These are phyloP conservation scores for Forsythia viridissima DNA, from an alignment of 257 asterid genomes.

Conservation along the genomic window DNA sequence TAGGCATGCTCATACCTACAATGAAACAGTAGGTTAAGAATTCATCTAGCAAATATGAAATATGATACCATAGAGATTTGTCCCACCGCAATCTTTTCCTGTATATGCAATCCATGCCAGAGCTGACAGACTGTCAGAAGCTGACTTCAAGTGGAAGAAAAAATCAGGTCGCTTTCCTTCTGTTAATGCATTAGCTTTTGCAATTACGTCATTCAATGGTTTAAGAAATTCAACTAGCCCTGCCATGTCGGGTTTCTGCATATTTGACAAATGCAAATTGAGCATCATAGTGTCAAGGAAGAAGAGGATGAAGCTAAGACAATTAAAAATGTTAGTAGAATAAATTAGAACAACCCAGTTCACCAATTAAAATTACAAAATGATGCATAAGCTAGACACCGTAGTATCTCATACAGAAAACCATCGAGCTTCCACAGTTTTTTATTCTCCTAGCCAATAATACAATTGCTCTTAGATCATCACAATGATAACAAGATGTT, in stretches of 20 bases:
- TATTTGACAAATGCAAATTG: constrained; percentile 13
- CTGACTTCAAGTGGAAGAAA: constrained; percentile 87
- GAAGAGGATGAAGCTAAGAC: background rate
- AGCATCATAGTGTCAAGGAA: constrained; percentile 15
- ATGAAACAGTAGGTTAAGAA: constrained; percentile 15
- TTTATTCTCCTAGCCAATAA: background rate
- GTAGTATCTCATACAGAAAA: constrained; percentile 1
- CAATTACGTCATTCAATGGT: constrained; percentile 76
- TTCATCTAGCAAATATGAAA: background rate
- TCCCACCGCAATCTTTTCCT: constrained; percentile 89
- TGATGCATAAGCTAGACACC: background rate
- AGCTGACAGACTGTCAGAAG: constrained; percentile 82
- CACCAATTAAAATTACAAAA: background rate
- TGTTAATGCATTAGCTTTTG: constrained; percentile 65
- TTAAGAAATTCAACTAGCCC: constrained; percentile 79
- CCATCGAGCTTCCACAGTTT: background rate
- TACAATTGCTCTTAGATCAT: background rate
- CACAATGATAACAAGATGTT: background rate
- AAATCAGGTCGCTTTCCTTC: constrained; percentile 84
- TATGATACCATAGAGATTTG: background rate
- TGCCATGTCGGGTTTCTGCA: constrained; percentile 85
- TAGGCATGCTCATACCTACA: constrained; percentile 96
- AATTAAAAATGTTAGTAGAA: constrained; percentile 7
- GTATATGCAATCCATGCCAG: constrained; percentile 94
- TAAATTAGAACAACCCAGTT: background rate